A percentile compares a stretch with the other conserved stretches of the same genome.
Evolutionary conservation across 306 rosid genomes (phyloP).

Genomic region (Hippophae gyantsensis): DNA sequence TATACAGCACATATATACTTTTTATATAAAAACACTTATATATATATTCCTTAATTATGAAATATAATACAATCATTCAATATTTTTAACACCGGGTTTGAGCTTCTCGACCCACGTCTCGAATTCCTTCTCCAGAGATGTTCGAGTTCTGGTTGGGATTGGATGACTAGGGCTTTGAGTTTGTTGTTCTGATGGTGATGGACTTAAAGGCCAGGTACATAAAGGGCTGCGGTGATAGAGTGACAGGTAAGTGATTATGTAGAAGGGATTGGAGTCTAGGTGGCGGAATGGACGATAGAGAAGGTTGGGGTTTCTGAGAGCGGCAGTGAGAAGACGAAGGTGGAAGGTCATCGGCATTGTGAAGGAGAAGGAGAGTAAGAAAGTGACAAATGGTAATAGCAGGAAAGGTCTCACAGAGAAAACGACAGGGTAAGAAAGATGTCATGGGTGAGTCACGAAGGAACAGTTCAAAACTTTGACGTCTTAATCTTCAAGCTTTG

Average conservation of each 20-base stretch:
- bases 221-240: slow-evolving; percentile 15
- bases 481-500: too few species aligned
- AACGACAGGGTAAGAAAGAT: too few species aligned
- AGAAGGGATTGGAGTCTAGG: background rate
- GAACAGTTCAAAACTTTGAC: too few species aligned
- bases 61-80: too few species aligned
- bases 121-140: slow-evolving; percentile 70
- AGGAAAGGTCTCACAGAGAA: too few species aligned
- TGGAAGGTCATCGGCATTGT: slow-evolving; percentile 25
- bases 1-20: too few species aligned
- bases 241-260: background rate
- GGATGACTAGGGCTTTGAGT: slow-evolving; percentile 15
- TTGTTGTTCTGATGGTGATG: background rate
- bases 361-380: background rate
- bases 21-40: too few species aligned
- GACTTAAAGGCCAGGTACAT: slow-evolving; percentile 12
- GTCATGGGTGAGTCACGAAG: too few species aligned
- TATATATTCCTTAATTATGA: too few species aligned
- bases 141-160: slow-evolving; percentile 25
- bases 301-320: slow-evolving; percentile 13
- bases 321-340: slow-evolving; percentile 18
- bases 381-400: background rate
- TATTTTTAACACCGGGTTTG: slow-evolving; percentile 39
- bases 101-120: slow-evolving; percentile 82
- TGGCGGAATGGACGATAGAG: slow-evolving; percentile 12